Conservation (phyloP, 176 grass and related monocot species). For the Calamus simplicifolius region DNA sequence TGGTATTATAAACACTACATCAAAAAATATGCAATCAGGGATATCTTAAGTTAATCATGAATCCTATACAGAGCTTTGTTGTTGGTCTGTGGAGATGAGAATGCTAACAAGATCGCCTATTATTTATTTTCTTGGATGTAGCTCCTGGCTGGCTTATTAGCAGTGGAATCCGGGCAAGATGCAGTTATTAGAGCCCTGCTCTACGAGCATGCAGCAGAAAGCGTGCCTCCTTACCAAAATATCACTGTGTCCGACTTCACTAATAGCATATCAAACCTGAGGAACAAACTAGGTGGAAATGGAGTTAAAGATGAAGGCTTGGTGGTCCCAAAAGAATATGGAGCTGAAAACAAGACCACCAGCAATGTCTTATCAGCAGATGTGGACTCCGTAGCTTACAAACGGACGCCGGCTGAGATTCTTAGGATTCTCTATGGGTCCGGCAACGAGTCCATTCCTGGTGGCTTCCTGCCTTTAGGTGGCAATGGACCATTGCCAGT, state of each 20-base stretch:
- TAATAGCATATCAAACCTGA: constrained; percentile 34
- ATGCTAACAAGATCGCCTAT: too few relatives aligned
- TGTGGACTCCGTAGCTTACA: constrained; percentile 51
- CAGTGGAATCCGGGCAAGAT: constrained; percentile 54
- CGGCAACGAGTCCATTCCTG: constrained; percentile 37
- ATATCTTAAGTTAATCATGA: too few relatives aligned
- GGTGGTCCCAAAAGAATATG: constrained; percentile 33
- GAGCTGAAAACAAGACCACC: constrained; percentile 43
- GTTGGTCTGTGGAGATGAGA: too few relatives aligned
- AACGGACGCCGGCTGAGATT: constrained; percentile 43
- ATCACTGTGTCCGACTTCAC: constrained; percentile 72
- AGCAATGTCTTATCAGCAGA: constrained; percentile 63
- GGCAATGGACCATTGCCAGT: constrained; percentile 43
- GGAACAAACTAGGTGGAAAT: constrained; percentile 45
- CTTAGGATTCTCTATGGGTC: constrained; percentile 55
- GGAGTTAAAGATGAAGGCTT: constrained; percentile 76
- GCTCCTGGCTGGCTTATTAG: constrained; percentile 43
- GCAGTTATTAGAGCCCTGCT: constrained; percentile 39
- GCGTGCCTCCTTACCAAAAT: constrained; percentile 43
- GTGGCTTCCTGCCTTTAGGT: constrained; percentile 45
- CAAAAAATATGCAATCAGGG: too few relatives aligned
- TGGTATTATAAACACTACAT: too few relatives aligned
- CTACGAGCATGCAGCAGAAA: constrained; percentile 32
- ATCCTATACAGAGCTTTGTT: too few relatives aligned
- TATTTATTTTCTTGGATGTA: too few relatives aligned